Conservation (phyloP, 345 rosid species). For the Rubroshorea leprosula region DNA sequence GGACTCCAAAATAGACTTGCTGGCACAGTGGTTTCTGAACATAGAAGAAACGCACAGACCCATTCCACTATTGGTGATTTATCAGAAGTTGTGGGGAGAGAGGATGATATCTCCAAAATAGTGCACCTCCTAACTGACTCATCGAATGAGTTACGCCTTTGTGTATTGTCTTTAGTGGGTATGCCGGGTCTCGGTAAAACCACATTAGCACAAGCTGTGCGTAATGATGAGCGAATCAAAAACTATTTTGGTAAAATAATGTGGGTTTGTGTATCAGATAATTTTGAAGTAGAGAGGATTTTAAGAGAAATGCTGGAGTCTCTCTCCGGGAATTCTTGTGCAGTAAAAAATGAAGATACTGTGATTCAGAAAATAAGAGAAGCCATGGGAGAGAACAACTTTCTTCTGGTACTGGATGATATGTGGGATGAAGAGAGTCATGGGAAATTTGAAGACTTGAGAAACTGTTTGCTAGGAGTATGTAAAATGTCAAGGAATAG, state of each 20-base stretch:
- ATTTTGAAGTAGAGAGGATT: constrained; percentile 1
- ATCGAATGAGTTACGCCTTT: neutral
- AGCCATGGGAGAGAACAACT: constrained; percentile 2
- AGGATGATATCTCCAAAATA: constrained; percentile 10
- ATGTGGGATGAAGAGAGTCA: constrained; percentile 22
- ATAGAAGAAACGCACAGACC: neutral
- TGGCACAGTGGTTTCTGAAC: neutral
- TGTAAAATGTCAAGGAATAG: no score
- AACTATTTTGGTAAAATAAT: no score
- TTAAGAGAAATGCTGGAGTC: constrained; percentile 10
- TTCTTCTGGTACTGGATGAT: constrained; percentile 17
- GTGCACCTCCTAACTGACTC: constrained; percentile 6
- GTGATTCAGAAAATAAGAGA: no score
- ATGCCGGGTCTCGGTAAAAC: no score
- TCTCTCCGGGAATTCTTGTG: neutral
- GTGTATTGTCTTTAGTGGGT: no score
- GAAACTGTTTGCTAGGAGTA: no score
- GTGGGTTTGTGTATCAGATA: constrained; percentile 14
- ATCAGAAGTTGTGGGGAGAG: constrained; percentile 13
- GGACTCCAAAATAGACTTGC: constrained; percentile 11
- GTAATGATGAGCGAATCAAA: no score
- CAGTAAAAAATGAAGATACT: neutral
- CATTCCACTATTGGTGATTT: neutral
- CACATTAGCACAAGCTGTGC: no score
- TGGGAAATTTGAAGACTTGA: no score